These are phyloP conservation scores for Globisporangium megalacanthum DNA, from an alignment of 352 stramenopile genomes.

Conservation along the genomic window DNA sequence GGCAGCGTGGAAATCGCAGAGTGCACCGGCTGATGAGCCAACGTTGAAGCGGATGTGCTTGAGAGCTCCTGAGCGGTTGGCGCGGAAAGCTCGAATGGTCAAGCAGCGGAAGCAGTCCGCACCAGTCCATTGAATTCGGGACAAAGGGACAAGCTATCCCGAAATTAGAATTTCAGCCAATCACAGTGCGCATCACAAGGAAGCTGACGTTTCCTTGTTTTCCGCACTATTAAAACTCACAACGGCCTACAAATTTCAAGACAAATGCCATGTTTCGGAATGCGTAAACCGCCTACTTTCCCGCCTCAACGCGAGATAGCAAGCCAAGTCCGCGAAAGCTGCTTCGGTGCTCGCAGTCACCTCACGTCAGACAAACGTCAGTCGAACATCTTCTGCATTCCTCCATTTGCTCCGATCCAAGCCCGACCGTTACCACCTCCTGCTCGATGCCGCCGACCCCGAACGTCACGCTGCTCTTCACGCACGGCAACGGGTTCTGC, in stretches of 20 bases:
- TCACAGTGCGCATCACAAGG: no score
- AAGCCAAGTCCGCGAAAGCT: not conserved
- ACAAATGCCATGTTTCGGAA: no score
- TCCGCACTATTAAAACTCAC: no score
- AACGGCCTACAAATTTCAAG: no score
- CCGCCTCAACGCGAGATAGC: not conserved
- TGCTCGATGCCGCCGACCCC: not conserved
- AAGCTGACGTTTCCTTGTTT: no score
- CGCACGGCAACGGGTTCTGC: conserved; percentile 41
- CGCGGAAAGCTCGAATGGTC: conserved; percentile 26
- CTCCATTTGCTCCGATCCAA: no score
- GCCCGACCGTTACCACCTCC: no score
- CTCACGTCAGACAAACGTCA: no score
- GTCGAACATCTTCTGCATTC: no score
- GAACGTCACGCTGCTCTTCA: conserved; percentile 35
- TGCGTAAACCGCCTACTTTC: no score
- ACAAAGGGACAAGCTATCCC: not conserved
- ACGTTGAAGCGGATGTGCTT: not conserved
- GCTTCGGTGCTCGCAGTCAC: no score
- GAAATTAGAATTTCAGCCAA: not conserved
- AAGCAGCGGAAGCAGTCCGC: not conserved
- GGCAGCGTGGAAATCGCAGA: conserved; percentile 5
- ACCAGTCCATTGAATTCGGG: not conserved
- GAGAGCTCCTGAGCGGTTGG: conserved; percentile 1
- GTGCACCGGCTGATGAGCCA: not conserved